Evolutionary conservation across 129 eudicot genomes (phyloP).

Genomic region (Erigeron canadensis): DNA sequence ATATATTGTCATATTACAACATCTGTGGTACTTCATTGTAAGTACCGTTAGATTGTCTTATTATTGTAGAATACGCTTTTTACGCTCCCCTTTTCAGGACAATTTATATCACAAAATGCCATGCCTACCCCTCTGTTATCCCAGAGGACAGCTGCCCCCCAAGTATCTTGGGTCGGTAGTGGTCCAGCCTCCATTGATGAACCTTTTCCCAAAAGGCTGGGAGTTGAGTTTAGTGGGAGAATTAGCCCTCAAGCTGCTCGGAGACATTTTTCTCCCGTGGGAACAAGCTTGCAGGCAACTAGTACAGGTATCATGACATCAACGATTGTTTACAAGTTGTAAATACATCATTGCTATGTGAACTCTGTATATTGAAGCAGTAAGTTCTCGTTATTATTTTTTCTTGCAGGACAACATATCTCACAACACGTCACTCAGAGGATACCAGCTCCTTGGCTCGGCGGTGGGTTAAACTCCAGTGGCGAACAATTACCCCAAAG

Average conservation of each 20-base stretch:
- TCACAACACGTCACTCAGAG: slow-evolving; percentile 37
- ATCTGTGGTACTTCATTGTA: too few species aligned
- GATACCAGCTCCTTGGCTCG: slow-evolving; percentile 23
- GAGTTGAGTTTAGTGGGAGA: slow-evolving; percentile 34
- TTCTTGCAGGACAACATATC: slow-evolving; percentile 26
- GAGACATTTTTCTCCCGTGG: slow-evolving; percentile 19
- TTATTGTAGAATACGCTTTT: slow-evolving; percentile 2
- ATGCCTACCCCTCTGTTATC: slow-evolving; percentile 33
- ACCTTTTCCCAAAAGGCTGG: slow-evolving; percentile 61
- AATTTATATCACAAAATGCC: slow-evolving; percentile 23
- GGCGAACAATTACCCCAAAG: slow-evolving; percentile 51
- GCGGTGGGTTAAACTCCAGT: slow-evolving; percentile 25
- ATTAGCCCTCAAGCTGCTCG: slow-evolving; percentile 30
- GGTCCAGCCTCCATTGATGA: slow-evolving; percentile 28
- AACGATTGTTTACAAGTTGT: slow-evolving; percentile 10
- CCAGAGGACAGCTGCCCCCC: slow-evolving; percentile 28
- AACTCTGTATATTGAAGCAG: not conserved
- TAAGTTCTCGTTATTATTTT: not conserved
- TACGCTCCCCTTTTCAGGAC: slow-evolving; percentile 25
- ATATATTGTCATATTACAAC: too few species aligned
- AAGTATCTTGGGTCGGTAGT: slow-evolving; percentile 26
- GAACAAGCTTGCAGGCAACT: slow-evolving; percentile 32
- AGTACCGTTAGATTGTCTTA: not conserved
- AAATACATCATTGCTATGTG: slow-evolving; percentile 15
- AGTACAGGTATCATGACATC: slow-evolving; percentile 25